These are phyloP conservation scores for Cordia subcordata DNA, from an alignment of 257 asterid genomes.

Conservation along the genomic window DNA sequence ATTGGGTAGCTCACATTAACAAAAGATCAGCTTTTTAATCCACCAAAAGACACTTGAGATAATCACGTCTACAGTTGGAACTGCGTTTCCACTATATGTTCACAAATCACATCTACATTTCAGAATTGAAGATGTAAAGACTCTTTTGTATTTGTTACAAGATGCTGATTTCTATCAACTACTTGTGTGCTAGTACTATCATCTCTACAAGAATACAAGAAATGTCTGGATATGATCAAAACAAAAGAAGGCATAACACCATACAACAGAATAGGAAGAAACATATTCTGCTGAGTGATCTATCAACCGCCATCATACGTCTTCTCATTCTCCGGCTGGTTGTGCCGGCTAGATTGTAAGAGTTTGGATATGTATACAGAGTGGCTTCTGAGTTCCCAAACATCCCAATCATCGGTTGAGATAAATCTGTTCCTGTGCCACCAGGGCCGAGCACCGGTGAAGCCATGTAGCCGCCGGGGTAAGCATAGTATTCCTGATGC, in stretches of 20 bases:
- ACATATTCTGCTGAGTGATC: constrained; percentile 52
- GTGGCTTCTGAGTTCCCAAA: constrained; percentile 26
- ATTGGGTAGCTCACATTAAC: too few species aligned
- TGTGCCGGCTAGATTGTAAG: constrained; percentile 34
- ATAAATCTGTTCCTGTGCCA: constrained; percentile 11
- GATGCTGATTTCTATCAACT: too few species aligned
- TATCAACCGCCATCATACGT: constrained; percentile 43
- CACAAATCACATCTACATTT: too few species aligned
- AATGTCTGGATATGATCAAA: constrained; percentile 20
- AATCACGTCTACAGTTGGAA: too few species aligned
- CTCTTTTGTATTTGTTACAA: too few species aligned
- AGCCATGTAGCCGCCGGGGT: too few species aligned
- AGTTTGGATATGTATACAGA: constrained; percentile 44
- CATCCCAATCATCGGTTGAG: constrained; percentile 49
- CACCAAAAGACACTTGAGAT: too few species aligned
- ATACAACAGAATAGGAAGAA: constrained; percentile 61
- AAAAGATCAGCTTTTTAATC: too few species aligned
- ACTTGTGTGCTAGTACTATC: too few species aligned
- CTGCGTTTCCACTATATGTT: too few species aligned
- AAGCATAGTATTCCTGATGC: neutral
- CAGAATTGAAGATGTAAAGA: too few species aligned
- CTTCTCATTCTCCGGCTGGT: constrained; percentile 50
- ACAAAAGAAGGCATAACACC: constrained; percentile 47
- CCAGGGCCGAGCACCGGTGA: constrained; percentile 18
- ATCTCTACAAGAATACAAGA: too few species aligned